Evolutionary conservation across 768 basidiomycete species (phyloP).

Genomic region (Mycena polygramma): DNA sequence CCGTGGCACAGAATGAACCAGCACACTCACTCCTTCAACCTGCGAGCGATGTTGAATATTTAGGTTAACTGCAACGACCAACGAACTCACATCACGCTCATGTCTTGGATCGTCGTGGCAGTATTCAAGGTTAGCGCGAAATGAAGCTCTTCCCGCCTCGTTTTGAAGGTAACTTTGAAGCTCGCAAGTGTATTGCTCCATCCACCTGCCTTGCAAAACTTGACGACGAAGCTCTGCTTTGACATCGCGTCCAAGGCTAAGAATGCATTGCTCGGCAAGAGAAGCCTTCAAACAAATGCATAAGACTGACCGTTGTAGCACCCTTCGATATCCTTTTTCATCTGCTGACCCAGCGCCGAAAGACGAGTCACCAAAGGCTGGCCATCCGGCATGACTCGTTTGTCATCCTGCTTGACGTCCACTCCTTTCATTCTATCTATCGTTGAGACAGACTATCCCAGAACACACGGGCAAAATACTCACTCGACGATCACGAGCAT

Average conservation of each 20-base stretch:
- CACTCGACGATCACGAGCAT: too few relatives aligned
- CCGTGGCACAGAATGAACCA: background rate
- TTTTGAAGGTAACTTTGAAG: conserved; percentile 7
- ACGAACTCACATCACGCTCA: conserved; percentile 2
- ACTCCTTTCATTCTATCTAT: too few relatives aligned
- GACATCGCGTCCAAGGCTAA: conserved; percentile 19
- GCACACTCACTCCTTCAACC: conserved; percentile 6
- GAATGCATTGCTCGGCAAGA: background rate
- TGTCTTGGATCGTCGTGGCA: background rate
- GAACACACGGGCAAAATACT: too few relatives aligned
- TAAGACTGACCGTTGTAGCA: conserved; percentile 20
- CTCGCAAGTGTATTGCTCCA: conserved; percentile 8
- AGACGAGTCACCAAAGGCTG: too few relatives aligned
- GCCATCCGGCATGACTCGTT: too few relatives aligned
- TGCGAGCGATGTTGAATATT: background rate
- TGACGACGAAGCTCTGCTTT: conserved; percentile 12
- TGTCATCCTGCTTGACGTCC: too few relatives aligned
- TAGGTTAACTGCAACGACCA: background rate
- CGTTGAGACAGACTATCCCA: too few relatives aligned
- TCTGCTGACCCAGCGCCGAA: too few relatives aligned
- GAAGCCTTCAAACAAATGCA: background rate
- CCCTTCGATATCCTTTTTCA: background rate
- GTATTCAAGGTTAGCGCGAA: conserved; percentile 7
- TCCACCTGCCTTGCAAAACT: conserved; percentile 7
- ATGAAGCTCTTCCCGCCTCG: conserved; percentile 10